These are phyloP conservation scores for Spatholobus suberectus DNA, from an alignment of 306 rosid genomes.

Conservation along the genomic window DNA sequence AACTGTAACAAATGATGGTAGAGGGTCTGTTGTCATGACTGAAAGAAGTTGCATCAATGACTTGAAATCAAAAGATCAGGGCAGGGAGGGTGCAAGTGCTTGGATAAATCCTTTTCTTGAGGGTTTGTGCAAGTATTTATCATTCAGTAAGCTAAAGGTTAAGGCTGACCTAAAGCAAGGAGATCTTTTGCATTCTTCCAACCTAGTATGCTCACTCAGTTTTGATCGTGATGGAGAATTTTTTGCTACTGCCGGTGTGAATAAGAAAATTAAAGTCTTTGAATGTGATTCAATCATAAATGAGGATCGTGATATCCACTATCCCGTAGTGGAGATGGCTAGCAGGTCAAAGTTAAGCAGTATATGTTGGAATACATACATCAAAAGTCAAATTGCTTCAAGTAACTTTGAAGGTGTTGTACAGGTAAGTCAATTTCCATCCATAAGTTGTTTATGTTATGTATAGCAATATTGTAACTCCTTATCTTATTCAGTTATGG, in stretches of 20 bases:
- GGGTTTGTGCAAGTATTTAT: conserved; percentile 94
- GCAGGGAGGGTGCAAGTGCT: conserved; percentile 67
- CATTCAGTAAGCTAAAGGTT: conserved; percentile 80
- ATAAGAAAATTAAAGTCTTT: conserved; percentile 91
- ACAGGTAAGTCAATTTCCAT: conserved; percentile 66
- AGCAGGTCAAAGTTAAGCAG: conserved; percentile 90
- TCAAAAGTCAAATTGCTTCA: conserved; percentile 98
- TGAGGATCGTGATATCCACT: conserved; percentile 92
- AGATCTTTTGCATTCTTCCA: conserved; percentile 95
- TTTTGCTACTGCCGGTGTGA: conserved; percentile 96
- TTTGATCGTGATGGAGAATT: conserved; percentile 96
- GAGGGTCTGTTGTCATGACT: conserved; percentile 64
- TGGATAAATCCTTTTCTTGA: conserved; percentile 97
- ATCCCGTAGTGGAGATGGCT: conserved; percentile 96
- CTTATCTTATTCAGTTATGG: conserved; percentile 76
- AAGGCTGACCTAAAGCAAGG: conserved; percentile 99
- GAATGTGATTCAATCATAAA: conserved; percentile 79
- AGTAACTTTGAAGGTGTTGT: conserved; percentile 98
- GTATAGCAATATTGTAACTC: conserved; percentile 30
- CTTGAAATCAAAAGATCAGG: conserved; percentile 63
- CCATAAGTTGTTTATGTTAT: conserved; percentile 6
- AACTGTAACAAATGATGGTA: conserved; percentile 67
- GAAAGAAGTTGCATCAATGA: conserved; percentile 79
- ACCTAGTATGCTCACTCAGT: conserved; percentile 86
- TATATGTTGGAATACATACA: conserved; percentile 94